A percentile compares a stretch with the other conserved stretches of the same genome.
These are phyloP conservation scores for Salvia sclarea DNA, from an alignment of 305 asterid species.

Conservation along the genomic window DNA sequence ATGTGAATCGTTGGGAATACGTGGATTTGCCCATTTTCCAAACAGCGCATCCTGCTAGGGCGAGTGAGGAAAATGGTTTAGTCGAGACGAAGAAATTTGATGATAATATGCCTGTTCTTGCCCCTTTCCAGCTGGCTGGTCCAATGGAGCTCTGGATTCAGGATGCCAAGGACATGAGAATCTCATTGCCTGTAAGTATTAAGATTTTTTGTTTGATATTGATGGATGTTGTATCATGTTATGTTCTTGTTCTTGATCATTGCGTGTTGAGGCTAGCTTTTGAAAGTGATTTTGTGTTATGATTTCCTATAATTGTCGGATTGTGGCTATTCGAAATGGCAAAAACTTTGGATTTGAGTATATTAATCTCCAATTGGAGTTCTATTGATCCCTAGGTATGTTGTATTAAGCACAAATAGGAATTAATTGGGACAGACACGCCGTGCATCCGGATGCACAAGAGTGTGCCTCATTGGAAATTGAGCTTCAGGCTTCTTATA, in stretches of 20 bases:
- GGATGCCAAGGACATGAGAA: constrained; percentile 88
- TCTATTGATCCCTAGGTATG: no score
- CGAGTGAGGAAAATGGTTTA: constrained; percentile 52
- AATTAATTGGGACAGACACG: no score
- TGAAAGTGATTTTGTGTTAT: constrained; percentile 1
- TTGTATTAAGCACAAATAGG: no score
- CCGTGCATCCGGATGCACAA: no score
- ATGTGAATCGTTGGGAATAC: constrained; percentile 89
- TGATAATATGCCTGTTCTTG: constrained; percentile 62
- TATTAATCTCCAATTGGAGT: no score
- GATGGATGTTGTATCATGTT: background rate
- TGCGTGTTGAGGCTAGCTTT: background rate
- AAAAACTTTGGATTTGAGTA: no score
- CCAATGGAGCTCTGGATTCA: constrained; percentile 98
- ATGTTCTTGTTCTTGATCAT: constrained; percentile 4
- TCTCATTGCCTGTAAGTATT: constrained; percentile 81
- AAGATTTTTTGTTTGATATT: background rate
- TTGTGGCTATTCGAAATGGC: background rate
- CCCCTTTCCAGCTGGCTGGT: constrained; percentile 89
- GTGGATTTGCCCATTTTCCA: constrained; percentile 87
- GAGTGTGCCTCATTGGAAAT: background rate
- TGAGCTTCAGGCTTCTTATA: background rate
- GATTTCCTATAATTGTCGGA: background rate
- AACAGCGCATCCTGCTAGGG: constrained; percentile 41
- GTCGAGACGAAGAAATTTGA: constrained; percentile 49